Base-by-base conservation (phyloP, 352 stramenopile species). In the Phytophthora kernoviae region DNA sequence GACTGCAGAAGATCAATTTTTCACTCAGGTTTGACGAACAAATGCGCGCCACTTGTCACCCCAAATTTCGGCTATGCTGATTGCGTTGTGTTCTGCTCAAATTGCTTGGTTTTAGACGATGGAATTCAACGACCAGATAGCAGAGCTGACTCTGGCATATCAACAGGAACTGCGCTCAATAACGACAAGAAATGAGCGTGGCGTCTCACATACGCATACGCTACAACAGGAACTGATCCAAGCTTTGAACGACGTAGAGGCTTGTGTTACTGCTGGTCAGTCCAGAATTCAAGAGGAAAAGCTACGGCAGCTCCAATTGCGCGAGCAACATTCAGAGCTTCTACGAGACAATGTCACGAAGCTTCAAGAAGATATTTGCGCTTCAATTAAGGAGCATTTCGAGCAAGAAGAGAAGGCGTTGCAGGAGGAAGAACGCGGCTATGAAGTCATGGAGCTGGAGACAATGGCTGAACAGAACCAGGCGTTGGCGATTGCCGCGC, bases 51-150 rank as follows among this genome's bases (percentile, higher is more conserved):
- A 9, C n/a, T 61, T 15, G n/a, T n/a, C 30, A 36, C 45, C n/a
- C 14, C 4, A 15, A 37, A 5, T 20, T n/a, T 20, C 24, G 3
- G 18, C 6, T 48, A 20, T 27, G 21, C 50, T 12, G n/a, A 14
- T 15, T n/a, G 15, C 43, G 11, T 8, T 50, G 17, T 8, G 30
- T 34, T 2, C n/a, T n/a, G n/a, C n/a, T n/a, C n/a, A n/a, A n/a
- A n/a, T n/a, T n/a, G n/a, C n/a, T 11, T 48, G 22, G 17, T 2
- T 4, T 34, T 48, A 86, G 74, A 56, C 73, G 4, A 62, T 93
- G 22, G 77, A 74, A 41, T 93, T 91, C 45, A 88, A 88, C 52
- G 77, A 93, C 48, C 71, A 71, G 5, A 53, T 93, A 17, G 79
- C 80, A 1, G 67, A 79, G 11, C 54, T 91, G 11, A 80, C 69